These are phyloP conservation scores for Alternaria arborescens DNA, from an alignment of 2,329 filamentous ascomycete species.

Conservation along the genomic window DNA sequence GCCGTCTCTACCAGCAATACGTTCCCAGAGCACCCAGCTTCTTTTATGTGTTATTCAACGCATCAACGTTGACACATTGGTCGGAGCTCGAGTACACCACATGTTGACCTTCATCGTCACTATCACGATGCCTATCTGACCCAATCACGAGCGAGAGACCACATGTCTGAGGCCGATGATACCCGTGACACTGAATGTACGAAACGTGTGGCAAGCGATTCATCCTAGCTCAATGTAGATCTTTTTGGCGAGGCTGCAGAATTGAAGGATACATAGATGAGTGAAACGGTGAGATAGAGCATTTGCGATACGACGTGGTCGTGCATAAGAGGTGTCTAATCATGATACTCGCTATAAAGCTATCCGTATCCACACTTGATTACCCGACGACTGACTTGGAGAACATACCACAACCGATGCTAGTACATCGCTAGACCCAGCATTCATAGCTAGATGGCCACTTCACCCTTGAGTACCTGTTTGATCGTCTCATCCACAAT, in stretches of 20 bases:
- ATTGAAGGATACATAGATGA: neutral
- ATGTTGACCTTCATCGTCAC: neutral
- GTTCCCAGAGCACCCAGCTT: neutral
- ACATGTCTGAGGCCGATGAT: neutral
- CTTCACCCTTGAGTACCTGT: neutral
- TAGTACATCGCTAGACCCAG: neutral
- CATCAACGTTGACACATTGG: neutral
- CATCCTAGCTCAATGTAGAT: neutral
- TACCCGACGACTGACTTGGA: neutral
- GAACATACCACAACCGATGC: neutral
- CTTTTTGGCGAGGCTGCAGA: neutral
- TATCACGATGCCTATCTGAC: too few relatives aligned
- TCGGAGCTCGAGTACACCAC: neutral
- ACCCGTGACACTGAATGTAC: neutral
- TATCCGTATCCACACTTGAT: neutral
- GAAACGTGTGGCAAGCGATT: neutral
- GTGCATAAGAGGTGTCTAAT: neutral
- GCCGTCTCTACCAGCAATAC: neutral
- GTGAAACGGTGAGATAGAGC: neutral
- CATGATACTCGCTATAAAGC: neutral
- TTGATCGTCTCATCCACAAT: conserved; percentile 16
- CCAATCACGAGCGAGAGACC: neutral
- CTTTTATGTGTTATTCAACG: neutral
- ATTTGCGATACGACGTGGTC: neutral
- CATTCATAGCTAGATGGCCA: neutral